Evolutionary conservation across 2,329 filamentous ascomycete species (phyloP).

Genomic region (Dendrostoma leiphaemia): DNA sequence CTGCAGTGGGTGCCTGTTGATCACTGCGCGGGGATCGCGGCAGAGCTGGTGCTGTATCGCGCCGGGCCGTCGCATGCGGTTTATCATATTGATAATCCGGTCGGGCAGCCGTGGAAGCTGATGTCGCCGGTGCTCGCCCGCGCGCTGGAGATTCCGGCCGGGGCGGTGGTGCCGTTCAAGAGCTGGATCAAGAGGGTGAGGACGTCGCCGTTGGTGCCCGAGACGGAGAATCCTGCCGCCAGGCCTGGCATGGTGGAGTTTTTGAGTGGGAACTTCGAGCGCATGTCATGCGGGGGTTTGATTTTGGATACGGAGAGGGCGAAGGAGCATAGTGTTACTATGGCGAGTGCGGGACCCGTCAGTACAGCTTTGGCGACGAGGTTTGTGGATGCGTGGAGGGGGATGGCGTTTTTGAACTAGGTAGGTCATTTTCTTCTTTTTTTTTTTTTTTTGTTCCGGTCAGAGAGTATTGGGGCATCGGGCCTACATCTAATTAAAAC

Average conservation of each 20-base stretch:
- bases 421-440: too few species aligned
- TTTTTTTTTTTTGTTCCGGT: too few species aligned
- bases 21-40: constrained; percentile 25
- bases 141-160: constrained; percentile 19
- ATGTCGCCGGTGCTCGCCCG: constrained; percentile 8
- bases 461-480: too few species aligned
- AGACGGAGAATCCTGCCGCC: constrained; percentile 25
- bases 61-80: constrained; percentile 4
- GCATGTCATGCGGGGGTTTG: constrained; percentile 30
- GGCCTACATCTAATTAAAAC: too few species aligned
- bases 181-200: constrained; percentile 28
- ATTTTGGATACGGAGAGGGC: constrained; percentile 25
- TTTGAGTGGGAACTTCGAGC: constrained; percentile 26
- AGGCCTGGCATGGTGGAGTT: constrained; percentile 25
- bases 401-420: not conserved
- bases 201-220: constrained; percentile 18
- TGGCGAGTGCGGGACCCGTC: not conserved
- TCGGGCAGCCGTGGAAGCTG: not conserved
- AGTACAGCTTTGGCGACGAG: not conserved
- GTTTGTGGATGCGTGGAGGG: not conserved
- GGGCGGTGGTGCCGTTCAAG: constrained; percentile 24
- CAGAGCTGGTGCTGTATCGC: constrained; percentile 23
- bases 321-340: constrained; percentile 21
- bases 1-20: constrained; percentile 48
- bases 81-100: constrained; percentile 11